Conservation (phyloP, 306 rosid genomes). For the Gastrolobium villosum region DNA sequence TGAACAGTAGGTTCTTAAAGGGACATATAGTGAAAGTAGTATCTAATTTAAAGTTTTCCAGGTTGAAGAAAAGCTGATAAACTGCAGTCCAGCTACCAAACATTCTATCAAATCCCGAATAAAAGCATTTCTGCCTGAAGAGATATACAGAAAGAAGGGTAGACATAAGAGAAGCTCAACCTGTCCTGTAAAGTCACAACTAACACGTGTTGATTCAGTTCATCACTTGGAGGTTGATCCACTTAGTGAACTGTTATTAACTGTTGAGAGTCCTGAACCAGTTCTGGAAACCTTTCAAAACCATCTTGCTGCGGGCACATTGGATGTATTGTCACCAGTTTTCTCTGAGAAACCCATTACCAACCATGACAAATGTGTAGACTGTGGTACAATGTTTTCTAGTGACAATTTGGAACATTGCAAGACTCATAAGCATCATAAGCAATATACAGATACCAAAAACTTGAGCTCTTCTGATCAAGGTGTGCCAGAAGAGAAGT, state of each 20-base stretch:
- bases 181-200: conserved; percentile 55
- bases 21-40: background rate
- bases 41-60: conserved; percentile 48
- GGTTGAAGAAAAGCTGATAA: conserved; percentile 52
- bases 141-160: conserved; percentile 55
- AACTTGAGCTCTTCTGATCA: conserved; percentile 2
- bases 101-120: conserved; percentile 62
- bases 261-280: conserved; percentile 45
- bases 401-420: conserved; percentile 21
- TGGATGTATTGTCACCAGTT: conserved; percentile 38
- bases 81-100: conserved; percentile 44
- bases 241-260: conserved; percentile 42
- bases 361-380: conserved; percentile 43
- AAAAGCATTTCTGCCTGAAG: conserved; percentile 61
- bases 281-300: conserved; percentile 43
- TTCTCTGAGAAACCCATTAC: conserved; percentile 43
- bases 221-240: conserved; percentile 56
- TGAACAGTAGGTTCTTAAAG: background rate
- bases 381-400: conserved; percentile 44
- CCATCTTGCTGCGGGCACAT: conserved; percentile 41
- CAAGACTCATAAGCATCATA: conserved; percentile 46
- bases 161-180: conserved; percentile 67
- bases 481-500: conserved; percentile 46
- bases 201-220: conserved; percentile 43
- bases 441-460: conserved; percentile 2